Evolutionary conservation across 371 early-diverging fungal genomes (phyloP).

Genomic region (Syncephalastrum contaminatum): DNA sequence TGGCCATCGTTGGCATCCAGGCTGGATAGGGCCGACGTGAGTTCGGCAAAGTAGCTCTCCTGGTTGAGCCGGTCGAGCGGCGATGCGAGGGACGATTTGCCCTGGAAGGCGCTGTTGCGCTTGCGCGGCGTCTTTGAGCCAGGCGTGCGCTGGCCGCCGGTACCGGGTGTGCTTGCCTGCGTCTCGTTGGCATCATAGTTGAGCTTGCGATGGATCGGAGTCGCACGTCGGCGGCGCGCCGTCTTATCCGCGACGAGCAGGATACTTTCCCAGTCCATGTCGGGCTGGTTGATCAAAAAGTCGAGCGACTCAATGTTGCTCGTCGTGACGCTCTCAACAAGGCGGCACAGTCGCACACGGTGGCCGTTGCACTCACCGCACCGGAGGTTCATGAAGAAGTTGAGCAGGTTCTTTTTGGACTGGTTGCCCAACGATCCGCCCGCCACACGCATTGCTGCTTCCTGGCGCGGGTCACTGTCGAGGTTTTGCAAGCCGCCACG

Average conservation of each 20-base stretch:
- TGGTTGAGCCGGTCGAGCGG: slow-evolving; percentile 35
- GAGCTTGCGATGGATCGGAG: slow-evolving; percentile 39
- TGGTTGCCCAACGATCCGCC: slow-evolving; percentile 10
- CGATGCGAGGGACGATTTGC: slow-evolving; percentile 29
- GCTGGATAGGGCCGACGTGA: slow-evolving; percentile 29
- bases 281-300: slow-evolving; percentile 74
- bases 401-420: slow-evolving; percentile 69
- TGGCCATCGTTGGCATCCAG: slow-evolving; percentile 20
- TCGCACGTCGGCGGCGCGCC: slow-evolving; percentile 29
- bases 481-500: slow-evolving; percentile 10
- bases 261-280: slow-evolving; percentile 73
- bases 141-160: slow-evolving; percentile 21
- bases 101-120: slow-evolving; percentile 43
- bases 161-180: slow-evolving; percentile 48
- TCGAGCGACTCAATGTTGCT: slow-evolving; percentile 84
- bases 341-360: slow-evolving; percentile 69
- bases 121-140: slow-evolving; percentile 52
- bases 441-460: no score
- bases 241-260: slow-evolving; percentile 46
- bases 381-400: slow-evolving; percentile 82
- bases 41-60: slow-evolving; percentile 46
- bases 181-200: slow-evolving; percentile 51
- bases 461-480: slow-evolving; percentile 2
- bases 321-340: slow-evolving; percentile 77
- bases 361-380: slow-evolving; percentile 69